Percentiles rank a stretch among this genome's conserved stretches.
Evolutionary conservation across 768 basidiomycete species (phyloP).

Genomic region (Russula sp.): DNA sequence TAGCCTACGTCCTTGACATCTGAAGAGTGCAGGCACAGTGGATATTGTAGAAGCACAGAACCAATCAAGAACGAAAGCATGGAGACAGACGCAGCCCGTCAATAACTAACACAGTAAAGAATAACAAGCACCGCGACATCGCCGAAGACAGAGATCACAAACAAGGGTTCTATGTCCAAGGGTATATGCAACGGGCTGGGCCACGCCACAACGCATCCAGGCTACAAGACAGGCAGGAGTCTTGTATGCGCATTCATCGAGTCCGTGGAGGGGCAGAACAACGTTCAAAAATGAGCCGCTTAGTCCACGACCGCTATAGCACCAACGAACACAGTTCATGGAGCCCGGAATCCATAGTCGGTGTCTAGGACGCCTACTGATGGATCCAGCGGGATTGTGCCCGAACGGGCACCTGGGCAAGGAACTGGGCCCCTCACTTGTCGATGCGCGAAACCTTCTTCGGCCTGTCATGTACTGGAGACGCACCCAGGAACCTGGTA

Average conservation of each 20-base stretch:
- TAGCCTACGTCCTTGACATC: conserved; percentile 99
- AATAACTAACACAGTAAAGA: conserved; percentile 35
- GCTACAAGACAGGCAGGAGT: conserved; percentile 46
- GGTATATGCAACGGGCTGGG: conserved; percentile 32
- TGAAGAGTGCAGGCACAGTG: conserved; percentile 34
- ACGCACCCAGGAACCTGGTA: conserved; percentile 33
- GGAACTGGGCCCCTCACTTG: conserved; percentile 24
- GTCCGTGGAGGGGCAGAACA: conserved; percentile 34
- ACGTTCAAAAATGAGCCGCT: conserved; percentile 32
- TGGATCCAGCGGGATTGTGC: conserved; percentile 20
- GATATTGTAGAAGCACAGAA: conserved; percentile 24
- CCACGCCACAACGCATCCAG: conserved; percentile 40
- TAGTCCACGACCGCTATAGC: conserved; percentile 46
- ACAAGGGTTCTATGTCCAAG: conserved; percentile 33
- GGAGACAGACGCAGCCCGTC: conserved; percentile 39
- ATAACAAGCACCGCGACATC: conserved; percentile 46
- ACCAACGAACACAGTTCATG: conserved; percentile 45
- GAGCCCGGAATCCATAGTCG: conserved; percentile 33
- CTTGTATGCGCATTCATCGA: conserved; percentile 38
- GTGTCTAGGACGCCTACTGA: conserved; percentile 21
- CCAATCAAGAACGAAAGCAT: conserved; percentile 27
- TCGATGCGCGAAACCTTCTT: conserved; percentile 30
- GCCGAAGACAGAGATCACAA: conserved; percentile 29
- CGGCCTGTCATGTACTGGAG: conserved; percentile 32
- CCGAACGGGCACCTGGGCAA: conserved; percentile 19